Percentiles rank a stretch among this genome's conserved stretches.
These are phyloP conservation scores for Didymella lethalis DNA, from an alignment of 2,329 filamentous ascomycete species.

Conservation along the genomic window DNA sequence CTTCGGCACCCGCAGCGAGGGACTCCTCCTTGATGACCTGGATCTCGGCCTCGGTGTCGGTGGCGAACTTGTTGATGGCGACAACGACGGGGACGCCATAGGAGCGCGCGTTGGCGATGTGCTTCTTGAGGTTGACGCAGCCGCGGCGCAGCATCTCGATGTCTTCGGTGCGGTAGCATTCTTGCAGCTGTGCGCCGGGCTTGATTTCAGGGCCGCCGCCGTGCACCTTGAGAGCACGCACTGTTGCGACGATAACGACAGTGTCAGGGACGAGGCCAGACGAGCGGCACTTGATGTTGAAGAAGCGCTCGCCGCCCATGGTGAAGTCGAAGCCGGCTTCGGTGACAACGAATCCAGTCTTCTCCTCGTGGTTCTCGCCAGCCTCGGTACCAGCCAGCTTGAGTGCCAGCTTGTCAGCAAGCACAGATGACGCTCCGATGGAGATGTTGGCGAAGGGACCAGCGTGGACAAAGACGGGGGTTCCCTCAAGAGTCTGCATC, in stretches of 20 bases:
- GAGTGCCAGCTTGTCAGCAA: slow-evolving; percentile 93
- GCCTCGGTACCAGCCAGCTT: slow-evolving; percentile 95
- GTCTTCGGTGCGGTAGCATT: slow-evolving; percentile 93
- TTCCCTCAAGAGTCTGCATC: slow-evolving; percentile 98
- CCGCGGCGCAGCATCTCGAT: slow-evolving; percentile 88
- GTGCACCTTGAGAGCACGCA: slow-evolving; percentile 95
- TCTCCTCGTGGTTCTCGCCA: slow-evolving; percentile 82
- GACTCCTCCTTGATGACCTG: slow-evolving; percentile 89
- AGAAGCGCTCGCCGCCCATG: slow-evolving; percentile 99
- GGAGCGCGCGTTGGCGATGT: slow-evolving; percentile 86
- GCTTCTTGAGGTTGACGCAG: slow-evolving; percentile 94
- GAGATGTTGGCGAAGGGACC: slow-evolving; percentile 98
- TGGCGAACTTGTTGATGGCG: slow-evolving; percentile 95
- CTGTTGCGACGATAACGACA: slow-evolving; percentile 93
- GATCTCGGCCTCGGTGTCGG: slow-evolving; percentile 92
- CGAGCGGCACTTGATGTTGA: slow-evolving; percentile 99
- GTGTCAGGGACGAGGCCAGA: slow-evolving; percentile 92
- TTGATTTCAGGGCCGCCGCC: slow-evolving; percentile 94
- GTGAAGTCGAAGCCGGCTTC: slow-evolving; percentile 99
- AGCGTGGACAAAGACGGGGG: slow-evolving; percentile 95
- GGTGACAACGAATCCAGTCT: slow-evolving; percentile 92
- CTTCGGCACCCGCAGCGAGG: slow-evolving; percentile 88
- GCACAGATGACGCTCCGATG: slow-evolving; percentile 93
- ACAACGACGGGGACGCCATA: slow-evolving; percentile 96
- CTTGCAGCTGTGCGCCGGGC: slow-evolving; percentile 82